Conservation (phyloP, 208 protist species). For the Acanthamoeba healyi region DNA sequence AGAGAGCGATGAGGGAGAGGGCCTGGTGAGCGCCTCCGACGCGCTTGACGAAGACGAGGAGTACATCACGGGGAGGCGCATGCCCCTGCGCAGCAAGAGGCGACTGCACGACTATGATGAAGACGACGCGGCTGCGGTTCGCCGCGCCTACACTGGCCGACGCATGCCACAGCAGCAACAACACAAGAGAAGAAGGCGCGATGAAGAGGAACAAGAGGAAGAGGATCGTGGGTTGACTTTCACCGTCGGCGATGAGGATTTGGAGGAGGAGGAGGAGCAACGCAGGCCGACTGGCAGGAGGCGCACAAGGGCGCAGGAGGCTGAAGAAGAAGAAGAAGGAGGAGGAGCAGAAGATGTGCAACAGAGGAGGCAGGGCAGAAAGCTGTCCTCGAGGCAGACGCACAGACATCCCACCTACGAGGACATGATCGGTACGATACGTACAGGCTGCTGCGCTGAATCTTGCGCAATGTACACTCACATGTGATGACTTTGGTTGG, state of each 20-base stretch:
- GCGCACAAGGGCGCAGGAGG: no score
- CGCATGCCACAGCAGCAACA: no score
- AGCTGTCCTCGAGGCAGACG: neutral
- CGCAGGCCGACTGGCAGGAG: no score
- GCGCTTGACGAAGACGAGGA: constrained; percentile 46
- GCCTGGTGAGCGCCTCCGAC: neutral
- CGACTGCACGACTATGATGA: neutral
- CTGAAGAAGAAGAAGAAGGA: neutral
- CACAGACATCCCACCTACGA: constrained; percentile 41
- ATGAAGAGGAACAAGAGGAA: neutral
- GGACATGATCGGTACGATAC: constrained; percentile 65
- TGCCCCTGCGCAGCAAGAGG: neutral
- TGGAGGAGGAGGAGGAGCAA: no score
- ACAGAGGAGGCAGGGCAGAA: neutral
- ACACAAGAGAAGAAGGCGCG: neutral
- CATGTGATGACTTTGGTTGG: neutral
- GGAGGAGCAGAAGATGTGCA: neutral
- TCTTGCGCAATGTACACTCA: no score
- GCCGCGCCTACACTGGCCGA: no score
- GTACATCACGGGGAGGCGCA: constrained; percentile 23
- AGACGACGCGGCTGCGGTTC: no score
- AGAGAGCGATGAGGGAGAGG: neutral
- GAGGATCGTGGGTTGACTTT: no score
- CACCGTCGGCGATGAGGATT: no score
- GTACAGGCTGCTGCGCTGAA: no score